phyloP scores from a whole-genome alignment of 2,329 filamentous ascomycete species.

The Leptographium procerum region DNA sequence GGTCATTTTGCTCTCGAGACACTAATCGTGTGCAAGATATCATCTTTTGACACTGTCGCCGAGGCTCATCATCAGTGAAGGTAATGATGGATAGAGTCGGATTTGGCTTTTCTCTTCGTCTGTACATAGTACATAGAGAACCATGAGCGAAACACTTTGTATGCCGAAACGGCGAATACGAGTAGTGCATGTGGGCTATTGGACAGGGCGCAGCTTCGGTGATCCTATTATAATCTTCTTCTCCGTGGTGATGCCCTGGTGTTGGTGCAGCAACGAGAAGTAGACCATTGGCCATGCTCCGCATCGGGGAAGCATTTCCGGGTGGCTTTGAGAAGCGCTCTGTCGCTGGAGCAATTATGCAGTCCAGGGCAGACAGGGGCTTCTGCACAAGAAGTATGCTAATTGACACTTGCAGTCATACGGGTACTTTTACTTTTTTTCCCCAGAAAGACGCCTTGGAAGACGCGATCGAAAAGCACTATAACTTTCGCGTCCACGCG shows the following conservation, averaged over 20 bases:
- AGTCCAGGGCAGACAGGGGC: not conserved
- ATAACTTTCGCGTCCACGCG: not conserved
- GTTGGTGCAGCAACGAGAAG: constrained; percentile 5
- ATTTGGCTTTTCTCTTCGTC: not conserved
- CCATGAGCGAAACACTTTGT: not conserved
- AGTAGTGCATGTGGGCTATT: not conserved
- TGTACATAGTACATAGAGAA: not conserved
- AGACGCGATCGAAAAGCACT: not conserved
- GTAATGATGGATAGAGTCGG: not conserved
- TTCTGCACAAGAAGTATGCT: not conserved
- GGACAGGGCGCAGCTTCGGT: not conserved
- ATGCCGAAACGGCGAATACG: not conserved
- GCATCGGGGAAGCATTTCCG: not conserved
- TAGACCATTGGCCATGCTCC: not conserved
- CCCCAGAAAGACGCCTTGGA: no score
- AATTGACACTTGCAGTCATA: no score
- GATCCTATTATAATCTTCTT: not conserved
- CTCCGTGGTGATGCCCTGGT: not conserved
- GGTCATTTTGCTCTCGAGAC: no score
- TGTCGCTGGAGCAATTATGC: not conserved
- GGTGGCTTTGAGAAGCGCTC: no score
- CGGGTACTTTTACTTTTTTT: no score
- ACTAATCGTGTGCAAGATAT: no score
- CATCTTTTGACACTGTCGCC: no score
- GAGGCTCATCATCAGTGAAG: not conserved